phyloP scores from a whole-genome alignment of 2,329 filamentous ascomycete genomes.

The Aspergillus neoniger region DNA sequence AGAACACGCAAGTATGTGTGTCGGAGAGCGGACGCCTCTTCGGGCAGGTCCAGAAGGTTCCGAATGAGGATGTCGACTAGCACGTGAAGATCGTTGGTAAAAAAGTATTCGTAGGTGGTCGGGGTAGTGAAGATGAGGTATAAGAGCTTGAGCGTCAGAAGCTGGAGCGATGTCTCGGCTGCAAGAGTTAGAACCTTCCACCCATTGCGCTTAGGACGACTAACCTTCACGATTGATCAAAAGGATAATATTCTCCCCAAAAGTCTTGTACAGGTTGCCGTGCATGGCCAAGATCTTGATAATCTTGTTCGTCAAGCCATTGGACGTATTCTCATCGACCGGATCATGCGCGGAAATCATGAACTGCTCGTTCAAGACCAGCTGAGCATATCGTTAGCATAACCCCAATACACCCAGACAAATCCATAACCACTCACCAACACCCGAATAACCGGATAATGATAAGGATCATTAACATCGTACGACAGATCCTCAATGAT shows the following conservation, averaged over 20 bases:
- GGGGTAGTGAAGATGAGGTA: slow-evolving; percentile 94
- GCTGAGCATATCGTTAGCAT: slow-evolving; percentile 52
- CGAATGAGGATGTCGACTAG: slow-evolving; percentile 94
- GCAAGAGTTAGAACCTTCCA: slow-evolving; percentile 18
- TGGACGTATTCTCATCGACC: slow-evolving; percentile 40
- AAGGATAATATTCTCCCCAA: slow-evolving; percentile 96
- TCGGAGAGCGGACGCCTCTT: slow-evolving; percentile 70
- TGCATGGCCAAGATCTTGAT: slow-evolving; percentile 85
- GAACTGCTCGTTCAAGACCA: slow-evolving; percentile 97
- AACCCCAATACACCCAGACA: not conserved
- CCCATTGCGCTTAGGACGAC: slow-evolving; percentile 1
- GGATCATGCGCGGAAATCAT: slow-evolving; percentile 73
- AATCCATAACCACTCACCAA: slow-evolving; percentile 60
- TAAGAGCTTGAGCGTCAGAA: slow-evolving; percentile 93
- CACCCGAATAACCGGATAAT: slow-evolving; percentile 92
- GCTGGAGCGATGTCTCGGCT: slow-evolving; percentile 86
- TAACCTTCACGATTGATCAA: slow-evolving; percentile 84
- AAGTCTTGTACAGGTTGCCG: slow-evolving; percentile 82
- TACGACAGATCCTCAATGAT: slow-evolving; percentile 86
- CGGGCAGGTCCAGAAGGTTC: slow-evolving; percentile 91
- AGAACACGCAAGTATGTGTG: slow-evolving; percentile 95
- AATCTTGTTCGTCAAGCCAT: slow-evolving; percentile 81
- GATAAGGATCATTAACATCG: slow-evolving; percentile 88
- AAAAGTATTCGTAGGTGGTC: slow-evolving; percentile 95
- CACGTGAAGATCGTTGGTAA: slow-evolving; percentile 94